Conservation (phyloP, 1,139 yeast species). For the Protomyces inouyei region DNA sequence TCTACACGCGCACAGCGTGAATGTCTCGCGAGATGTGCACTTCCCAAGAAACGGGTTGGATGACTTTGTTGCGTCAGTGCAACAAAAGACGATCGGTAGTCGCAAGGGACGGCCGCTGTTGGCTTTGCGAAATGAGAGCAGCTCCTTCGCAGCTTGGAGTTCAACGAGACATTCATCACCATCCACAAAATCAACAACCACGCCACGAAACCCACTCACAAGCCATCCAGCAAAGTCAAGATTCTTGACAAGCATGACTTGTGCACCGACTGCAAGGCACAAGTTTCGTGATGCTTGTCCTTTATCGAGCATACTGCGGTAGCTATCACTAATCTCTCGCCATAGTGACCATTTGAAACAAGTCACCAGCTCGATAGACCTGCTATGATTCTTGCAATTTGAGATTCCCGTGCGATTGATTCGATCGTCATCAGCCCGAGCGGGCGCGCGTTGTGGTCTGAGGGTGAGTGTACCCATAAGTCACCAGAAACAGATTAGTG, state of each 20-base stretch:
- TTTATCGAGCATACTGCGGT: conserved; percentile 41
- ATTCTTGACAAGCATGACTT: conserved; percentile 93
- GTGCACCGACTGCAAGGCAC: conserved; percentile 72
- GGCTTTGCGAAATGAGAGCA: conserved; percentile 46
- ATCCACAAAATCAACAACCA: conserved; percentile 68
- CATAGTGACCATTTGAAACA: not conserved
- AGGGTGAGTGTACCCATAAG: not conserved
- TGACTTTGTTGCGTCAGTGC: not conserved
- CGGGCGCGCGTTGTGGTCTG: conserved; percentile 43
- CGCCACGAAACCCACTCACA: conserved; percentile 91
- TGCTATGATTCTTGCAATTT: conserved; percentile 48
- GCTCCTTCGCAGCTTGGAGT: not conserved
- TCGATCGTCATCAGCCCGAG: conserved; percentile 73
- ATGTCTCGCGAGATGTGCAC: conserved; percentile 51
- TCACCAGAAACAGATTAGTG: not conserved
- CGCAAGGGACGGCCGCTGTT: conserved; percentile 65
- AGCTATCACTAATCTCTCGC: not conserved
- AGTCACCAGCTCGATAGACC: conserved; percentile 51
- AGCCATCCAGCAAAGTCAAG: conserved; percentile 60
- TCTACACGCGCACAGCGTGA: conserved; percentile 55
- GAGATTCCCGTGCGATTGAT: conserved; percentile 61
- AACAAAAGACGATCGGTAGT: conserved; percentile 61
- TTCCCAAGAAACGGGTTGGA: conserved; percentile 65
- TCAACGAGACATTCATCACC: conserved; percentile 31
- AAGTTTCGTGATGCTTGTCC: conserved; percentile 66